Base-by-base conservation (phyloP, 1,284 basidiomycete genomes). In the Ganoderma multipileum region DNA sequence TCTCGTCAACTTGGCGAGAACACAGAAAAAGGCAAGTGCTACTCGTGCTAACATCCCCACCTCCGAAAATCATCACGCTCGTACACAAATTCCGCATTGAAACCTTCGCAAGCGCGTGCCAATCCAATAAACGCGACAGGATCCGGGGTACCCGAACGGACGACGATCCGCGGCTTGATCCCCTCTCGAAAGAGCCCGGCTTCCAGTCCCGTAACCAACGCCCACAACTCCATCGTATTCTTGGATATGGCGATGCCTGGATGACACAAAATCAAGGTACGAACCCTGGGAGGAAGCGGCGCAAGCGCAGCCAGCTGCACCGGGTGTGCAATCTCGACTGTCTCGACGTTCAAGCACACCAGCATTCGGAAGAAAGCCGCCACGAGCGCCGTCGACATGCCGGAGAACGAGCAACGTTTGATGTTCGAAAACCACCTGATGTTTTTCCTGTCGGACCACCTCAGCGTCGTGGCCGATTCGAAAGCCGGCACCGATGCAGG, bases 271-370 rank as follows among this genome's bases (percentile, higher is more conserved):
- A 74, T 72, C n/a, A 77, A 58, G 47, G 72, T 76, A 16, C 62
- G 71, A 55, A 79, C 63, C 63, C 68, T 75, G 61, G 66, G 42
- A 8, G 76, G 76, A 28, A 78, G 50, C 14, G 69, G 65, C 66
- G 61, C 67, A 55, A 72, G 66, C 50, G 60, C 68, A 9, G 70
- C 54, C 38, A 76, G 55, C 23, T 70, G 68, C 67, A 64, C 61
- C 14, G 68, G 57, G 52, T 70, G 67, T 61, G 75, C 70, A 14
- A 76, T 69, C 66, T 77, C 75, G 16, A 80, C 42, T 33, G 65
- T 73, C 65, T 77, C 71, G 42, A 78, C 65, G 30, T 71, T 63
- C n/a, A 75, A 71, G 63, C 76, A 79, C 33, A 74, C 71, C 62
- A 71, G 58, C 20, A 77, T 11, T 11, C 38, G 68, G 50, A 79